These are phyloP conservation scores for Tillandsia fasciculata DNA, from an alignment of 176 grass and related monocot genomes.

Conservation along the genomic window DNA sequence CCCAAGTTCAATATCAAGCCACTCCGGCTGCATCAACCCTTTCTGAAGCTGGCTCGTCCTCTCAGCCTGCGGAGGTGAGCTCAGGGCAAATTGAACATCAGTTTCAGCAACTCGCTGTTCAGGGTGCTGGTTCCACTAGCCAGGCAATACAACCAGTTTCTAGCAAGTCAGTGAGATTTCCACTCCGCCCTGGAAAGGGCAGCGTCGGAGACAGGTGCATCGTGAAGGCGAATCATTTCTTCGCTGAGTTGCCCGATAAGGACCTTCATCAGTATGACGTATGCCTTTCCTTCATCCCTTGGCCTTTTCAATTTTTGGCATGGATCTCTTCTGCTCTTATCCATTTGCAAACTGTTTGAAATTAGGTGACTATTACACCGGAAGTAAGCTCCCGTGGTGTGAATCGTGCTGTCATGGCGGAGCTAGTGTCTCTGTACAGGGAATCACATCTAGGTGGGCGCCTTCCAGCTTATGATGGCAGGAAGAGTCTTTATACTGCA, in stretches of 20 bases:
- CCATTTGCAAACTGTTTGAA: not conserved
- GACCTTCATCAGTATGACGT: constrained; percentile 95
- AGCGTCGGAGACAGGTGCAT: constrained; percentile 71
- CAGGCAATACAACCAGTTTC: constrained; percentile 59
- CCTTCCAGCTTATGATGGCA: constrained; percentile 75
- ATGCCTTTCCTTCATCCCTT: constrained; percentile 20
- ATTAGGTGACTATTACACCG: constrained; percentile 71
- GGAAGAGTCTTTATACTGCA: constrained; percentile 89
- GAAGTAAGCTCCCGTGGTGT: constrained; percentile 79
- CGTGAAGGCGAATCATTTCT: constrained; percentile 96
- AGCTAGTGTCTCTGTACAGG: constrained; percentile 53
- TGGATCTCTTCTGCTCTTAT: constrained; percentile 6
- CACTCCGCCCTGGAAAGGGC: constrained; percentile 77
- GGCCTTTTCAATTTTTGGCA: not conserved
- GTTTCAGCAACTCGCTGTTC: constrained; percentile 47
- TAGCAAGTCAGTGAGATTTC: constrained; percentile 75
- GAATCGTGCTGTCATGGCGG: constrained; percentile 82
- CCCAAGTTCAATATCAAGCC: constrained; percentile 45
- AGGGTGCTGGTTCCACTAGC: constrained; percentile 34
- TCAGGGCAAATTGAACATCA: constrained; percentile 58
- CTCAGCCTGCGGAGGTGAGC: constrained; percentile 55
- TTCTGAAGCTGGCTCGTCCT: constrained; percentile 48
- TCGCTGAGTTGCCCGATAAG: constrained; percentile 84
- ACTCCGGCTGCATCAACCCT: constrained; percentile 39
- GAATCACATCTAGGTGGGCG: constrained; percentile 54